Evolutionary conservation across 1,284 basidiomycete genomes (phyloP).

Genomic region (Sporisorium sorghi): DNA sequence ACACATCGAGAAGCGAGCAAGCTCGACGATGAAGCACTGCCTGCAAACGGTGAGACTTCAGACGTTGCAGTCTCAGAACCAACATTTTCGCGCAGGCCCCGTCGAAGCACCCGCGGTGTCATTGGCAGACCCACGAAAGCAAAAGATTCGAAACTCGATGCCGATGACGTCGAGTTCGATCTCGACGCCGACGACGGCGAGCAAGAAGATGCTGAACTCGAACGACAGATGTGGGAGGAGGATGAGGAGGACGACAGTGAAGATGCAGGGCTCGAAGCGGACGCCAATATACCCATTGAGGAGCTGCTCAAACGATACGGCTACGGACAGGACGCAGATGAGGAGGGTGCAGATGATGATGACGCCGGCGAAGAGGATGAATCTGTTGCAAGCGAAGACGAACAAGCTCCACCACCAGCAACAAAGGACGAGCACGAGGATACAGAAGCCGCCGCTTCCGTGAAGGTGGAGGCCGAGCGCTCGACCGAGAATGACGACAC

Average conservation of each 20-base stretch:
- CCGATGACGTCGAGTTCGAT: slow-evolving; percentile 39
- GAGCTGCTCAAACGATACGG: slow-evolving; percentile 73
- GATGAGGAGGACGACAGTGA: slow-evolving; percentile 71
- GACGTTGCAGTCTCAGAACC: background rate
- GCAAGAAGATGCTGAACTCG: slow-evolving; percentile 66
- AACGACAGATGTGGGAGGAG: slow-evolving; percentile 64
- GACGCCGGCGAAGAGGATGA: slow-evolving; percentile 34
- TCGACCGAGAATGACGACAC: slow-evolving; percentile 14
- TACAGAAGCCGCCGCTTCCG: background rate
- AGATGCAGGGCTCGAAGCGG: slow-evolving; percentile 72
- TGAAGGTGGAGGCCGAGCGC: slow-evolving; percentile 14
- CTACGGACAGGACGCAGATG: slow-evolving; percentile 38
- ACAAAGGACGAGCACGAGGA: slow-evolving; percentile 9
- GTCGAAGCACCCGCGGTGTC: slow-evolving; percentile 15
- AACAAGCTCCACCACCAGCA: slow-evolving; percentile 4
- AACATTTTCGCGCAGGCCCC: slow-evolving; percentile 10
- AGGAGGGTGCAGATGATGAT: slow-evolving; percentile 27
- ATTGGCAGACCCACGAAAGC: slow-evolving; percentile 1
- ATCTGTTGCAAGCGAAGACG: slow-evolving; percentile 21
- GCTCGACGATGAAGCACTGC: slow-evolving; percentile 1
- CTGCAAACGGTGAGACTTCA: background rate
- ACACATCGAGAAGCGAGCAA: background rate
- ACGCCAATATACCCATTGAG: slow-evolving; percentile 73
- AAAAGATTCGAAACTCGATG: slow-evolving; percentile 28
- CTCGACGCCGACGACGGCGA: slow-evolving; percentile 42